Evolutionary conservation across 1,284 basidiomycete species (phyloP).

Genomic region (Ganoderma sinense): DNA sequence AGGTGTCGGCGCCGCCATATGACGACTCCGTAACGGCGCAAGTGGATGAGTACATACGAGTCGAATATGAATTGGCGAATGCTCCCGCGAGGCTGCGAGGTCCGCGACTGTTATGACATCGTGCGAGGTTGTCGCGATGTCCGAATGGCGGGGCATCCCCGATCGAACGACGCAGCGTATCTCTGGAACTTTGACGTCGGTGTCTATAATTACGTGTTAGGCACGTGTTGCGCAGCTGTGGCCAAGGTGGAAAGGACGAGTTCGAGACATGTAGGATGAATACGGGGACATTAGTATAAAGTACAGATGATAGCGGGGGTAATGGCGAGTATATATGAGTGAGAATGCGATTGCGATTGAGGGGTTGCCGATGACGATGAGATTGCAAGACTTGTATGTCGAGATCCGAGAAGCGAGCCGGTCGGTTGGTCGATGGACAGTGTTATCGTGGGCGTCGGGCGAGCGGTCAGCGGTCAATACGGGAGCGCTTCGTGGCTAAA

Average conservation of each 20-base stretch:
- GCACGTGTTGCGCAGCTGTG: not conserved
- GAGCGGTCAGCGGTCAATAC: conserved; percentile 6
- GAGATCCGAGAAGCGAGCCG: conserved; percentile 1
- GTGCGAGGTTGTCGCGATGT: not conserved
- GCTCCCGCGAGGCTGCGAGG: not conserved
- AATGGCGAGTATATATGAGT: not conserved
- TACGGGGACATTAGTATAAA: conserved; percentile 21
- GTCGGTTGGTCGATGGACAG: not conserved
- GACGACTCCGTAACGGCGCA: not conserved
- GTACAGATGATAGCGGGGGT: conserved; percentile 12
- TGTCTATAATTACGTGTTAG: conserved; percentile 12
- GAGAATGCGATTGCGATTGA: not conserved
- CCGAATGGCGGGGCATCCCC: not conserved
- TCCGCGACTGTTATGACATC: not conserved
- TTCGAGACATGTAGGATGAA: conserved; percentile 13
- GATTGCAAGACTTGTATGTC: not conserved
- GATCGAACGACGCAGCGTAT: not conserved
- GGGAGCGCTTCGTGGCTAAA: conserved; percentile 67
- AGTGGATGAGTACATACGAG: not conserved
- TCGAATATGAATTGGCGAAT: not conserved
- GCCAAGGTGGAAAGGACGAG: not conserved
- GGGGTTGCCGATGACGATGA: not conserved
- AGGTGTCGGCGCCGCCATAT: not conserved
- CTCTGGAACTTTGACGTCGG: conserved; percentile 7
- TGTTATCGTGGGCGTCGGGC: not conserved